Percentiles rank a stretch among this genome's conserved stretches.
These are phyloP conservation scores for Acanthamoeba divionensis DNA, from an alignment of 208 protist species.

Conservation along the genomic window DNA sequence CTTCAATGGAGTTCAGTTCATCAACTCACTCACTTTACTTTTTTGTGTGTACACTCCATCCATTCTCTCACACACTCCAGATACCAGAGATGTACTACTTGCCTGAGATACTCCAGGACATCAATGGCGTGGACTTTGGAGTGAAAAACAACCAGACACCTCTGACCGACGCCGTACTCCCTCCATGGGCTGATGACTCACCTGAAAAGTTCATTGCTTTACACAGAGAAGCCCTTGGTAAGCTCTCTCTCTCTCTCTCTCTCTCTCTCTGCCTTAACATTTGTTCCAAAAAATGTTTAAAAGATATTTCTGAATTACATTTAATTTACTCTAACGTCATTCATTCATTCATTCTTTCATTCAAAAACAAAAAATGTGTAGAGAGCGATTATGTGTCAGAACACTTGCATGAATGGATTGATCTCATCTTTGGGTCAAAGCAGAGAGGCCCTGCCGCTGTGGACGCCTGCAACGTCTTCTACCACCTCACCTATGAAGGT, in stretches of 20 bases:
- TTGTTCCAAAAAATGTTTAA: too few species aligned
- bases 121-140: slow-evolving; percentile 90
- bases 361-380: too few species aligned
- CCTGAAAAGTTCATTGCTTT: slow-evolving; percentile 49
- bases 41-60: slow-evolving; percentile 67
- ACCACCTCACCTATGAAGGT: slow-evolving; percentile 89
- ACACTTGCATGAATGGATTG: slow-evolving; percentile 93
- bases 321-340: too few species aligned
- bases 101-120: slow-evolving; percentile 92
- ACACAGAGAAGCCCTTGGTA: slow-evolving; percentile 86
- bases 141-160: slow-evolving; percentile 38
- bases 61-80: background rate
- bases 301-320: too few species aligned
- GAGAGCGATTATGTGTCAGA: slow-evolving; percentile 89
- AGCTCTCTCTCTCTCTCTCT: slow-evolving; percentile 69
- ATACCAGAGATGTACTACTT: slow-evolving; percentile 96
- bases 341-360: too few species aligned
- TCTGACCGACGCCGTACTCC: slow-evolving; percentile 90
- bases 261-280: background rate
- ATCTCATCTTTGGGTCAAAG: slow-evolving; percentile 97
- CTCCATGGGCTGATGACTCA: slow-evolving; percentile 85
- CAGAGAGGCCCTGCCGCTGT: slow-evolving; percentile 88
- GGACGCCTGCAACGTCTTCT: slow-evolving; percentile 93
- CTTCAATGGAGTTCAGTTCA: slow-evolving; percentile 91
- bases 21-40: slow-evolving; percentile 80